Percentiles rank a stretch among this genome's conserved stretches.
These are phyloP conservation scores for Botryosphaeria dothidea DNA, from an alignment of 2,329 filamentous ascomycete genomes.

Conservation along the genomic window DNA sequence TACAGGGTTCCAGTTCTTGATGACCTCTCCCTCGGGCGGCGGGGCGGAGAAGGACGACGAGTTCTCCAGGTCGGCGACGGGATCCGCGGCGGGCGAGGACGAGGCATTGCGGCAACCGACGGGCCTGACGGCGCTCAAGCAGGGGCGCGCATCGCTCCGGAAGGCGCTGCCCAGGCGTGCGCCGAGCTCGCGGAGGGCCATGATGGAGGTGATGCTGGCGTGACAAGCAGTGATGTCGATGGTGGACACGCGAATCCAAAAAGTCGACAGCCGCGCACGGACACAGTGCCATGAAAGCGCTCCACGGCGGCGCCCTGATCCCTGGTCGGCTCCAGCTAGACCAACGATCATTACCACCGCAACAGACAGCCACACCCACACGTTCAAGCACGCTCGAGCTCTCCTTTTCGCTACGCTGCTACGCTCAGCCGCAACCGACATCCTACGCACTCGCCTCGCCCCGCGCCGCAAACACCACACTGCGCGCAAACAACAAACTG, in stretches of 20 bases:
- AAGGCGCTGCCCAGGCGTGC: conserved; percentile 30
- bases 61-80: conserved; percentile 49
- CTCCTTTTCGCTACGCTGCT: conserved; percentile 13
- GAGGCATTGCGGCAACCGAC: conserved; percentile 49
- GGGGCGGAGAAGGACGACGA: conserved; percentile 46
- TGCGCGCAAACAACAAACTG: background rate
- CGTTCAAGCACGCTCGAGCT: conserved; percentile 1
- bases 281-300: background rate
- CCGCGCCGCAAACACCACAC: conserved; percentile 6
- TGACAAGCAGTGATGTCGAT: conserved; percentile 20
- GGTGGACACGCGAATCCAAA: conserved; percentile 12
- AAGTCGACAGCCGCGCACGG: conserved; percentile 16
- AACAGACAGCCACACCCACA: conserved; percentile 10
- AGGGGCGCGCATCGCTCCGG: conserved; percentile 29
- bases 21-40: conserved; percentile 40
- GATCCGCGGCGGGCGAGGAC: conserved; percentile 38
- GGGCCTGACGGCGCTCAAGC: conserved; percentile 25
- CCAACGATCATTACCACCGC: conserved; percentile 2
- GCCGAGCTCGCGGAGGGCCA: conserved; percentile 41
- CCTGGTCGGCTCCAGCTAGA: conserved; percentile 4
- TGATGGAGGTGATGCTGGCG: conserved; percentile 25
- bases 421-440: background rate
- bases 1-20: conserved; percentile 52
- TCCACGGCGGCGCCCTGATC: conserved; percentile 8
- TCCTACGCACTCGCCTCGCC: background rate